phyloP scores from a whole-genome alignment of 2,329 filamentous ascomycete species.

The Teratosphaeria nubilosa region DNA sequence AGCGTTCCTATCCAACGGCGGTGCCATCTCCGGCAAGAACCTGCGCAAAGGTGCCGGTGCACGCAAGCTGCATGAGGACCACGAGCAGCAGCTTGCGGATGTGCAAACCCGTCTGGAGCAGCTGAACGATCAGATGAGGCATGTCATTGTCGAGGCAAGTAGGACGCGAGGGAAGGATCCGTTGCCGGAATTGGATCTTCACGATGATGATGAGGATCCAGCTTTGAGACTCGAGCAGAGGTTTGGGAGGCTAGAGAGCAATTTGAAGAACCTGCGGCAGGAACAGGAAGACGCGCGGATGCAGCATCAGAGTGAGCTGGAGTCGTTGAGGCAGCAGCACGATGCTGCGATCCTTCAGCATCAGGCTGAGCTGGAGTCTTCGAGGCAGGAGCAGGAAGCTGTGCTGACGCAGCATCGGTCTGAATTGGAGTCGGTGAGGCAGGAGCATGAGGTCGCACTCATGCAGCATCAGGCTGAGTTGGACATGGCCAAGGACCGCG shows the following conservation, averaged over 20 bases:
- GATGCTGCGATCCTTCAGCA: slow-evolving; percentile 9
- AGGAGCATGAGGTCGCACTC: slow-evolving; percentile 21
- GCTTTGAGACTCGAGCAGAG: slow-evolving; percentile 11
- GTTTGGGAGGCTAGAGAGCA: slow-evolving; percentile 18
- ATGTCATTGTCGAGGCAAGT: slow-evolving; percentile 21
- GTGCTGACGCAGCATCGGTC: slow-evolving; percentile 50
- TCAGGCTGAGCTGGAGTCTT: slow-evolving; percentile 28
- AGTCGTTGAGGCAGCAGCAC: slow-evolving; percentile 13
- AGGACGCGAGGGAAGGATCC: slow-evolving; percentile 15
- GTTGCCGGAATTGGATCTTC: slow-evolving; percentile 12
- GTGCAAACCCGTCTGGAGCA: slow-evolving; percentile 24
- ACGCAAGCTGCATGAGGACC: slow-evolving; percentile 15
- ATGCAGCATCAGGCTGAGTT: slow-evolving; percentile 21
- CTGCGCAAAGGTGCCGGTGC: slow-evolving; percentile 10
- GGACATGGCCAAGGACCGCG: slow-evolving; percentile 13
- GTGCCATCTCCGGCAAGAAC: slow-evolving; percentile 7
- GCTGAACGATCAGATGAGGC: slow-evolving; percentile 22
- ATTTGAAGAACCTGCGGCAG: slow-evolving; percentile 16
- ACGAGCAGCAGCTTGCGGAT: slow-evolving; percentile 20
- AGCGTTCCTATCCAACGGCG: slow-evolving; percentile 20
- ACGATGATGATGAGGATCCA: slow-evolving; percentile 7
- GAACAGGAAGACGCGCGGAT: slow-evolving; percentile 17
- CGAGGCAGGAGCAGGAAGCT: slow-evolving; percentile 49
- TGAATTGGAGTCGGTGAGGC: slow-evolving; percentile 56
- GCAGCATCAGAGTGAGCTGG: slow-evolving; percentile 4